Conservation (phyloP, 208 protist species). For the Angomonas deanei region DNA sequence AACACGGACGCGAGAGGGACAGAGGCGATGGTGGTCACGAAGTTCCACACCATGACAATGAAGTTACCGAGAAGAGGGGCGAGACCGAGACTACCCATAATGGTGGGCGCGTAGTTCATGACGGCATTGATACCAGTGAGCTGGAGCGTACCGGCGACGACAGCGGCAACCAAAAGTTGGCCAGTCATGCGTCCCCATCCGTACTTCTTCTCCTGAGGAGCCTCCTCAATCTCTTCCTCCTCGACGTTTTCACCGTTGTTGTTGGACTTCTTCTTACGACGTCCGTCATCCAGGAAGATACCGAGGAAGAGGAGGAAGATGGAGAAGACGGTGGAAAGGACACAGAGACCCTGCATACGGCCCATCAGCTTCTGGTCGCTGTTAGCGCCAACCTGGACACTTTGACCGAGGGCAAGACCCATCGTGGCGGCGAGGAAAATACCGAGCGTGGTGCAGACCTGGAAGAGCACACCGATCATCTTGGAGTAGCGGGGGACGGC, state of each 20-base stretch:
- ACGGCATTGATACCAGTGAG: conserved; percentile 86
- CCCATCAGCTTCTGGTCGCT: conserved; percentile 36
- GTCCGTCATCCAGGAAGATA: conserved; percentile 24
- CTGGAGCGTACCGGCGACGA: conserved; percentile 61
- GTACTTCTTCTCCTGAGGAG: conserved; percentile 38
- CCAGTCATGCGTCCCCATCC: conserved; percentile 33
- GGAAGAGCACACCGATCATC: conserved; percentile 72
- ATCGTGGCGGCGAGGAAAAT: conserved; percentile 72
- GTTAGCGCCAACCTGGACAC: conserved; percentile 18
- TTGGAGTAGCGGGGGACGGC: conserved; percentile 43
- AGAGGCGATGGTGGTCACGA: conserved; percentile 68
- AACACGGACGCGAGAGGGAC: conserved; percentile 62
- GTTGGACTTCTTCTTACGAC: not conserved
- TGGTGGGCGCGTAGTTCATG: conserved; percentile 84
- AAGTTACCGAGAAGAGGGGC: conserved; percentile 72
- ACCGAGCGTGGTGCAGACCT: conserved; percentile 78
- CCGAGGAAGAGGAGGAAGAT: conserved; percentile 41
- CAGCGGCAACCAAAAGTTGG: conserved; percentile 37
- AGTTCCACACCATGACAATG: conserved; percentile 84
- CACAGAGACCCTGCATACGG: conserved; percentile 65
- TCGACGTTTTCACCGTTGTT: not conserved
- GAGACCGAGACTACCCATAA: conserved; percentile 61
- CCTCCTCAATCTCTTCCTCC: conserved; percentile 9
- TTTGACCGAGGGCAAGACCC: conserved; percentile 53
- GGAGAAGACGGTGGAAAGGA: conserved; percentile 56